Evolutionary conservation across 2,329 filamentous ascomycete species (phyloP).

Genomic region (Elsinoe necatrix): DNA sequence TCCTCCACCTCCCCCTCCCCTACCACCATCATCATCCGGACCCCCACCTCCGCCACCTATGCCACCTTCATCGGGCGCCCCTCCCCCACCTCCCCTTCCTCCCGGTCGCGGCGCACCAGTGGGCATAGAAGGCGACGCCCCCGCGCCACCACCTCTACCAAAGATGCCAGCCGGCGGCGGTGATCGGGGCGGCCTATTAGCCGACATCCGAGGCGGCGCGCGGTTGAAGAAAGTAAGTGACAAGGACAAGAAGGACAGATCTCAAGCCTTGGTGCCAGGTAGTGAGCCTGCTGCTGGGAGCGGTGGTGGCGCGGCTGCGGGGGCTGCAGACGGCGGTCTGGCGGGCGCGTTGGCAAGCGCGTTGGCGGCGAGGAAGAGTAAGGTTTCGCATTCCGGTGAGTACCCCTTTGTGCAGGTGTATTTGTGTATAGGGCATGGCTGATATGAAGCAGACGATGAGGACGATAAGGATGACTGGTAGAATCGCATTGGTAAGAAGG

Average conservation of each 20-base stretch:
- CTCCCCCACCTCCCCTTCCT: conserved; percentile 39
- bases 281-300: conserved; percentile 45
- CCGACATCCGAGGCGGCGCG: conserved; percentile 60
- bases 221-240: conserved; percentile 67
- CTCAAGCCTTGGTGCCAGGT: conserved; percentile 53
- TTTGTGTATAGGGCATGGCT: conserved; percentile 20
- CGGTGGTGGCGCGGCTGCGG: conserved; percentile 41
- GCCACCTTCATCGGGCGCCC: conserved; percentile 28
- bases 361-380: conserved; percentile 77
- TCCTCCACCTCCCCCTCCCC: conserved; percentile 28
- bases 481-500: background rate
- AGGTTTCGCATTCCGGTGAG: conserved; percentile 92
- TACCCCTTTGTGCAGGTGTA: conserved; percentile 30
- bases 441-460: conserved; percentile 57
- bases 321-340: conserved; percentile 38
- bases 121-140: conserved; percentile 41
- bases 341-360: conserved; percentile 63
- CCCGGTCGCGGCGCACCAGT: conserved; percentile 42
- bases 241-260: conserved; percentile 62
- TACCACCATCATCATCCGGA: conserved; percentile 25
- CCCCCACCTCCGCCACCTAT: conserved; percentile 38
- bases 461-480: conserved; percentile 68
- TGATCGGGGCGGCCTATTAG: conserved; percentile 54
- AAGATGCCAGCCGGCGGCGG: conserved; percentile 37
- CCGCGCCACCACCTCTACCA: conserved; percentile 43